Percentiles rank a stretch among this genome's conserved stretches.
phyloP scores from a whole-genome alignment of 1,284 basidiomycete species.

The Moesziomyces antarcticus region DNA sequence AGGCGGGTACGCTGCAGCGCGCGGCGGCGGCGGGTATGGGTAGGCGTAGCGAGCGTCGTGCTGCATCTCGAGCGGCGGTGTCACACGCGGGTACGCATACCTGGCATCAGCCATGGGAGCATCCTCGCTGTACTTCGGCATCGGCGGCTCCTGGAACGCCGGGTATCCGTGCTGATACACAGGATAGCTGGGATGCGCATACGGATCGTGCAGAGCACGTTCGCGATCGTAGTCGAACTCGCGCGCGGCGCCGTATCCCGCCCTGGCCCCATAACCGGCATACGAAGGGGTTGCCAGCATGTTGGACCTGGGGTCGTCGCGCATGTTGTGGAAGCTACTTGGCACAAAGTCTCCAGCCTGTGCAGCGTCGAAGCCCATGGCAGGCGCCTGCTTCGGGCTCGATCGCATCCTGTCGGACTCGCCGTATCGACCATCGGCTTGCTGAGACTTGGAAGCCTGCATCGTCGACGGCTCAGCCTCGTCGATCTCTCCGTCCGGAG shows the following conservation, averaged over 20 bases:
- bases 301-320: background rate
- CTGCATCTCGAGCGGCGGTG: background rate
- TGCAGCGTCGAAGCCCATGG: background rate
- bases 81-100: background rate
- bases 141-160: background rate
- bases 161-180: background rate
- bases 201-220: background rate
- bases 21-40: background rate
- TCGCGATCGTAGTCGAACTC: background rate
- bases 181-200: background rate
- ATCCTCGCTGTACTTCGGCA: background rate
- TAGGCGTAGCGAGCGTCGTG: background rate
- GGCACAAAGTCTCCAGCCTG: background rate
- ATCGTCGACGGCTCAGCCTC: background rate
- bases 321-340: background rate
- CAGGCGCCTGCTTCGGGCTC: background rate
- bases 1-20: background rate
- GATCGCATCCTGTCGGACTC: background rate
- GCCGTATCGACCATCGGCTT: background rate
- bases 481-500: slow-evolving; percentile 3
- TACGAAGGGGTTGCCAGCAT: background rate
- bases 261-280: background rate
- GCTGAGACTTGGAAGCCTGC: background rate
- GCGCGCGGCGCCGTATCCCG: background rate
- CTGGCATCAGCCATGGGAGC: background rate